Evolutionary conservation across 2,329 filamentous ascomycete species (phyloP), one percentile per base, ranked within the genome.

Genomic region (Calcarisporium arbuscula): DNA sequence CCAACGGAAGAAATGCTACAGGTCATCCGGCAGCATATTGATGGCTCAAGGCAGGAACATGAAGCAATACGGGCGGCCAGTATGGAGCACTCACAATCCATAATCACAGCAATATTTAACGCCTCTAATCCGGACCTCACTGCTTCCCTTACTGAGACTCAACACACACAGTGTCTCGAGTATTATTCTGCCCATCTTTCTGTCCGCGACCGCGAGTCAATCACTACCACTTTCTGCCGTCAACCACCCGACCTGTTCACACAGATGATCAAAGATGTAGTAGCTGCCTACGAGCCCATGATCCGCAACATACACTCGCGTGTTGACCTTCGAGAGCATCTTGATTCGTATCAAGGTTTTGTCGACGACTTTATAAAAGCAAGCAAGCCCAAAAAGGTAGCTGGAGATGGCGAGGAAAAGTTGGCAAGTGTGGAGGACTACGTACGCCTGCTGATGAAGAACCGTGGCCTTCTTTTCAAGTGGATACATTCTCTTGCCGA

Each of bases 221-320:
- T 90, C 31, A 74, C 76, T 10, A 67, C 70, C 10, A 72, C 77
- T 0, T 60, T 88, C 11, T 90, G 85, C 56, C 73, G 74, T 11
- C 68, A 76, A 29, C 74, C 69, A 17, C 85, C 85, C 0, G 85
- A 90, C 47, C 67, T 82, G 8, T 67, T 88, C n/a, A 89, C 85
- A 0, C 70, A 76, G 8, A 69, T 76, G 1, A 62, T 89, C 30
- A 70, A 74, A 19, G 80, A 86, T 38, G 57, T 69, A 0, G 72
- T 88, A 6, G 64, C 70, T 1, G 79, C 80, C 3, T 85, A 84
- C 45, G 84, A 88, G 34, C 82, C 82, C 0, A 77, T 88, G 39
- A 85, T 92, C 36, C 71, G 84, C 16, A 63, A 69, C 4, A 65
- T 89, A 6, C 85, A 90, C 52, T 73, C 83, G 35, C 72, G 74